phyloP scores from a whole-genome alignment of 371 early-diverging fungal genomes.

The Mucor saturninus region DNA sequence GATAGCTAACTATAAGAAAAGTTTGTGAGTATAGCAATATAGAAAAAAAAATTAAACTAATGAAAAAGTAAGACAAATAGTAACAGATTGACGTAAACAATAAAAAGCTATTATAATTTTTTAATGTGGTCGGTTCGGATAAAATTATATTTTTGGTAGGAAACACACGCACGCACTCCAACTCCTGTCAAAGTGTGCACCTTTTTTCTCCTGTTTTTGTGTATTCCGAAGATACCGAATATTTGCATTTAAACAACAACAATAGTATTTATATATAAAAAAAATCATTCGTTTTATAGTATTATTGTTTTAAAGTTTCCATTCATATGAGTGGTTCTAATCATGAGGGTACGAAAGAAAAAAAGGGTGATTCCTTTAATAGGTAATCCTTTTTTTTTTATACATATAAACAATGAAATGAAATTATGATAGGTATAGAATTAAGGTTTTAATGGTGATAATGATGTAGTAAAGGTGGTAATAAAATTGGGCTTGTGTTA shows the following conservation, averaged over 20 bases:
- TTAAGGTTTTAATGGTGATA: background rate
- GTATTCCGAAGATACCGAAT: slow-evolving; percentile 3
- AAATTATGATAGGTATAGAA: background rate
- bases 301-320: slow-evolving; percentile 1
- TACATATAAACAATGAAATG: background rate
- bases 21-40: no score
- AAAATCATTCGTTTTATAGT: background rate
- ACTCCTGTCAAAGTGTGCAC: background rate
- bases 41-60: no score
- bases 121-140: no score
- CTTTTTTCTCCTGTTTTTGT: background rate
- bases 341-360: background rate
- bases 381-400: background rate
- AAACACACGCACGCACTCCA: no score
- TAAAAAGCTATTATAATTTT: no score
- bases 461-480: slow-evolving; percentile 12
- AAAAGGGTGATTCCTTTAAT: slow-evolving; percentile 2
- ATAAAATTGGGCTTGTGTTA: slow-evolving; percentile 1
- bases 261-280: background rate
- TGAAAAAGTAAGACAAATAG: no score
- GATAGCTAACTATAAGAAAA: no score
- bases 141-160: no score
- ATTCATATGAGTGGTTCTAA: slow-evolving; percentile 1
- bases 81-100: no score
- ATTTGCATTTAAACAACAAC: background rate